Evolutionary conservation across 495 filamentous ascomycete genomes (phyloP).

Genomic region (Neurospora cerealis): DNA sequence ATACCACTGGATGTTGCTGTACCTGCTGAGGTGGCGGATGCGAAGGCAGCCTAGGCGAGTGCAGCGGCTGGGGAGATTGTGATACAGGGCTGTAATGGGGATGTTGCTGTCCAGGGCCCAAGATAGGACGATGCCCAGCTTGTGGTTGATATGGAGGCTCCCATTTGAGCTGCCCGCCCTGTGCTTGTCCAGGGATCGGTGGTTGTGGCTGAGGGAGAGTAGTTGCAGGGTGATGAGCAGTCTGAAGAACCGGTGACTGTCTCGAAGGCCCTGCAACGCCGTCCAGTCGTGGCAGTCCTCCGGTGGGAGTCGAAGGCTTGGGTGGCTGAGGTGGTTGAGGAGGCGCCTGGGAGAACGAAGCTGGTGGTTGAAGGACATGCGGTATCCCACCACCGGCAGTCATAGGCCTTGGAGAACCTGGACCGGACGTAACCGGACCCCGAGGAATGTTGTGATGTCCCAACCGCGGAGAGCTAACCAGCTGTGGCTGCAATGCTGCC

Average conservation of each 20-base stretch:
- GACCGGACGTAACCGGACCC: slow-evolving; percentile 13
- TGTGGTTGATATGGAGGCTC: slow-evolving; percentile 39
- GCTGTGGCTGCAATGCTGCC: slow-evolving; percentile 3
- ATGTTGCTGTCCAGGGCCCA: slow-evolving; percentile 13
- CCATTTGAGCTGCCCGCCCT: slow-evolving; percentile 31
- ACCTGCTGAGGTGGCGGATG: slow-evolving; percentile 11
- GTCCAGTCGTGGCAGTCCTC: slow-evolving; percentile 24
- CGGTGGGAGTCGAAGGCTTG: slow-evolving; percentile 13
- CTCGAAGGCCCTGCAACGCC: slow-evolving; percentile 5
- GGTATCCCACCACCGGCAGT: slow-evolving; percentile 11
- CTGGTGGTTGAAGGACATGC: slow-evolving; percentile 32
- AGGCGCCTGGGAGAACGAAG: slow-evolving; percentile 16
- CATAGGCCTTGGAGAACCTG: slow-evolving; percentile 16
- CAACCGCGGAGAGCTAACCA: slow-evolving; percentile 5
- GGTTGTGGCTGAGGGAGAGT: slow-evolving; percentile 2
- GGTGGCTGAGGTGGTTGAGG: slow-evolving; percentile 14
- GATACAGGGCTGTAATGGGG: slow-evolving; percentile 8
- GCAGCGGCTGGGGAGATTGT: slow-evolving; percentile 11
- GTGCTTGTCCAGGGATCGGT: not conserved
- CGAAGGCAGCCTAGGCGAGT: slow-evolving; percentile 3
- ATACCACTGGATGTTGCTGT: slow-evolving; percentile 6
- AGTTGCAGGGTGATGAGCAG: slow-evolving; percentile 1
- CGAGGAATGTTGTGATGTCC: slow-evolving; percentile 8
- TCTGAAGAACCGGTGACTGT: slow-evolving; percentile 5
- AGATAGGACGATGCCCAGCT: not conserved